phyloP scores from a whole-genome alignment of 345 rosid species.

The Combretum micranthum region DNA sequence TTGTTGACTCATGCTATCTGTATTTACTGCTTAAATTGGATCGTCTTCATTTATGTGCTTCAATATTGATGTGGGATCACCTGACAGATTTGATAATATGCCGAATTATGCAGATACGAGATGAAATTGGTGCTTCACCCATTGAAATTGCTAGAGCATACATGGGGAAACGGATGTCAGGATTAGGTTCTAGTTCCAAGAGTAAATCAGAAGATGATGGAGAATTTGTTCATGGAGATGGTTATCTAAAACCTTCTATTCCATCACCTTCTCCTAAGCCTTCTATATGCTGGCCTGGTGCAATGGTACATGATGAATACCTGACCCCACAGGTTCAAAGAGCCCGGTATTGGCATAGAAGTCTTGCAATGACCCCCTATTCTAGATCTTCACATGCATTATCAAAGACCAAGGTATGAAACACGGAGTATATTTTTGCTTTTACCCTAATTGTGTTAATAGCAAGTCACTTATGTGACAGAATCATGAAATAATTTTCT shows the following conservation, averaged over 20 bases:
- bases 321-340: constrained; percentile 66
- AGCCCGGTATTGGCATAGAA: constrained; percentile 47
- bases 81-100: background rate
- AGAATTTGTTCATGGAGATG: constrained; percentile 19
- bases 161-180: constrained; percentile 53
- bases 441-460: too few species aligned
- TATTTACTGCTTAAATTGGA: too few species aligned
- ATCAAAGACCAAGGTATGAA: constrained; percentile 64
- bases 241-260: constrained; percentile 29
- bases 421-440: constrained; percentile 3
- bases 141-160: constrained; percentile 77
- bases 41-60: too few species aligned
- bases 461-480: too few species aligned
- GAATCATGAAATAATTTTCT: constrained; percentile 1
- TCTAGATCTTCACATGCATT: constrained; percentile 57
- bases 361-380: constrained; percentile 74
- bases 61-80: too few species aligned
- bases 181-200: constrained; percentile 36
- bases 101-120: constrained; percentile 14
- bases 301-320: constrained; percentile 54
- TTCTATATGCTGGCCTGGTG: constrained; percentile 83
- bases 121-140: constrained; percentile 61
- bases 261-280: constrained; percentile 52
- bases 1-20: too few species aligned
- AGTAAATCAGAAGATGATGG: constrained; percentile 43